phyloP scores from a whole-genome alignment of 176 grass and related monocot genomes.

The Eleusine coracana region DNA sequence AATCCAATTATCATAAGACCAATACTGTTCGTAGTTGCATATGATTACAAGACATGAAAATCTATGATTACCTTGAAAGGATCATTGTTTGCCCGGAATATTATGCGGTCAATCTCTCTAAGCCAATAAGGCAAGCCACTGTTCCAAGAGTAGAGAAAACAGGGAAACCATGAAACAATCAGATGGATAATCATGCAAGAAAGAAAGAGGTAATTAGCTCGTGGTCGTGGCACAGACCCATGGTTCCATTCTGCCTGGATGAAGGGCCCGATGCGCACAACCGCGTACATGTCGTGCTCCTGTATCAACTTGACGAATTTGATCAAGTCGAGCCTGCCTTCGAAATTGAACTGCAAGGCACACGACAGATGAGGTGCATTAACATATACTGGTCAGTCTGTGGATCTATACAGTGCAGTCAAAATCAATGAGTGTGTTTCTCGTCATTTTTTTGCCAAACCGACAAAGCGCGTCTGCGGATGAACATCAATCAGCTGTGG shows the following conservation, averaged over 20 bases:
- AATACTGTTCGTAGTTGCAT: background rate
- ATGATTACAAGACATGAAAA: constrained; percentile 16
- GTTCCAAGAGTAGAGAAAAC: constrained; percentile 10
- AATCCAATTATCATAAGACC: constrained; percentile 1
- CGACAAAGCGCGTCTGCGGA: background rate
- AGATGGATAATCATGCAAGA: constrained; percentile 6
- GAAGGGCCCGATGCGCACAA: constrained; percentile 76
- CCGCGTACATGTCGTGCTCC: constrained; percentile 55
- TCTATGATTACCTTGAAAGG: constrained; percentile 62
- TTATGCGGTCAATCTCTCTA: constrained; percentile 66
- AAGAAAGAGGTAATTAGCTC: background rate
- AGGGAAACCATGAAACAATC: constrained; percentile 1
- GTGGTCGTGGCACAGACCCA: constrained; percentile 49
- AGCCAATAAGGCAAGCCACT: constrained; percentile 91
- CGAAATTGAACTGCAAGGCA: constrained; percentile 70
- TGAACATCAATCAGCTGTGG: background rate
- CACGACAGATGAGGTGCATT: constrained; percentile 9
- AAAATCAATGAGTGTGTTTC: background rate
- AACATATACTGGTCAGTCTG: background rate
- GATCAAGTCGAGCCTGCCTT: constrained; percentile 61
- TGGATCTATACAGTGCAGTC: background rate
- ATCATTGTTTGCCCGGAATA: constrained; percentile 80
- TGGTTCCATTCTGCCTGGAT: constrained; percentile 92
- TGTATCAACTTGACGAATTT: constrained; percentile 70
- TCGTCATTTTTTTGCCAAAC: background rate